Base-by-base conservation (phyloP, 805 yeast species). In the Torulaspora quercuum region DNA sequence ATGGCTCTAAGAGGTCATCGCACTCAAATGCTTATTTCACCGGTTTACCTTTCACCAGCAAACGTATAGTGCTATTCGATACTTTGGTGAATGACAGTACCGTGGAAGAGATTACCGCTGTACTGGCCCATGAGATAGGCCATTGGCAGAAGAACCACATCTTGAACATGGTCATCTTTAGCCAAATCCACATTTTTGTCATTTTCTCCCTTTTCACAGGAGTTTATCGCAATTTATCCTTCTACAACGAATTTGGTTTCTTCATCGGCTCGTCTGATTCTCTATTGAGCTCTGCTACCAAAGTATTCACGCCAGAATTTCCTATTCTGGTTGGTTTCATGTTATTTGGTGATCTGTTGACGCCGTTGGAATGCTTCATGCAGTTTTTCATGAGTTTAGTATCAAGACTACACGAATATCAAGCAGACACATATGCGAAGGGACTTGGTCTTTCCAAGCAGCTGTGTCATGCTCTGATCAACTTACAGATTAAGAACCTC, bases 101-200 rank as follows among this genome's bases (percentile, higher is more conserved):
- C 19, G 73, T 76, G 18, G 75, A 73, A 27, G 95, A 92, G 63
- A 85, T 88, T 25, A 86, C 88, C 35, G 97, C 97, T 35, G 95
- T 92, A 1, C 71, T 90, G 47, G 97, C 95, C n/a, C 99, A 92
- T 58, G 99, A 92, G 68, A 82, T 92, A 50, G 99, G 99, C 34
- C 99, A 92, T 62, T 92, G 99, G 99, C 80, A 82, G 52, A 72
- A 83, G 59, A 79, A 82, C 41, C 99, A 92, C 62, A 82, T 89
- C 44, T 69, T 89, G n/a, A 80, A 79, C 57, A 74, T 82, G 72
- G 64, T 92, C 53, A 53, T 73, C 4, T 72, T 80, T 45, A 69
- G 77, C 30, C 89, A 86, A 62, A 59, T 67, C 4, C 84, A 84
- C 50, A 61, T 80, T 35, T 75, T 82, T 49, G 53, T 75, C 16